A percentile compares a stretch with the other conserved stretches of the same genome.
Evolutionary conservation across 2,329 filamentous ascomycete genomes (phyloP).

Genomic region (Cladosporium colombiae): DNA sequence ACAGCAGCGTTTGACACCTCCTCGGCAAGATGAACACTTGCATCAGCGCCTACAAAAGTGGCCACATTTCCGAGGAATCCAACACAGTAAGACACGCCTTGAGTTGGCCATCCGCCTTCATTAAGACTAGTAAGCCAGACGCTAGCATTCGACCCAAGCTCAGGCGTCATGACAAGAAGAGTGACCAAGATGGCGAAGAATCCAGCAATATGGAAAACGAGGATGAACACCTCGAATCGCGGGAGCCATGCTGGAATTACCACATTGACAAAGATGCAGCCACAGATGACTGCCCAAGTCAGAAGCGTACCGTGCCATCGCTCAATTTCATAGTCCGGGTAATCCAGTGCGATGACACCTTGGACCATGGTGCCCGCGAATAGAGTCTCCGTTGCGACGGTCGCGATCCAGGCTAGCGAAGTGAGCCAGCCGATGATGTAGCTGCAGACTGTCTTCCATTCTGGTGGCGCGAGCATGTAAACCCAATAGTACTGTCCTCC

Average conservation of each 20-base stretch:
- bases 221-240: slow-evolving; percentile 45
- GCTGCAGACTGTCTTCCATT: slow-evolving; percentile 44
- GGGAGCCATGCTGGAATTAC: slow-evolving; percentile 48
- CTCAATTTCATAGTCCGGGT: slow-evolving; percentile 39
- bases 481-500: slow-evolving; percentile 51
- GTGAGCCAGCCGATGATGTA: slow-evolving; percentile 50
- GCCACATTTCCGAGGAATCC: slow-evolving; percentile 39
- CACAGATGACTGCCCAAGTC: slow-evolving; percentile 42
- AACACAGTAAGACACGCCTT: slow-evolving; percentile 38
- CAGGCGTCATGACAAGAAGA: slow-evolving; percentile 38
- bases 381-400: slow-evolving; percentile 45
- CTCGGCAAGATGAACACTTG: slow-evolving; percentile 51
- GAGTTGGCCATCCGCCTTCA: slow-evolving; percentile 37
- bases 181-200: slow-evolving; percentile 57
- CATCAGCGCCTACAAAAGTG: slow-evolving; percentile 44
- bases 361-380: slow-evolving; percentile 47
- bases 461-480: slow-evolving; percentile 46
- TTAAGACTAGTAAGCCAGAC: slow-evolving; percentile 38
- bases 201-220: slow-evolving; percentile 53
- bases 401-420: slow-evolving; percentile 46
- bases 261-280: slow-evolving; percentile 49
- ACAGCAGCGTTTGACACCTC: slow-evolving; percentile 52
- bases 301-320: slow-evolving; percentile 45
- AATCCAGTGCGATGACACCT: slow-evolving; percentile 42
- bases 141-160: slow-evolving; percentile 27